Evolutionary conservation across 257 asterid species (phyloP), one percentile per base, ranked within the genome.

Genomic region (Thymus mandschuricus): DNA sequence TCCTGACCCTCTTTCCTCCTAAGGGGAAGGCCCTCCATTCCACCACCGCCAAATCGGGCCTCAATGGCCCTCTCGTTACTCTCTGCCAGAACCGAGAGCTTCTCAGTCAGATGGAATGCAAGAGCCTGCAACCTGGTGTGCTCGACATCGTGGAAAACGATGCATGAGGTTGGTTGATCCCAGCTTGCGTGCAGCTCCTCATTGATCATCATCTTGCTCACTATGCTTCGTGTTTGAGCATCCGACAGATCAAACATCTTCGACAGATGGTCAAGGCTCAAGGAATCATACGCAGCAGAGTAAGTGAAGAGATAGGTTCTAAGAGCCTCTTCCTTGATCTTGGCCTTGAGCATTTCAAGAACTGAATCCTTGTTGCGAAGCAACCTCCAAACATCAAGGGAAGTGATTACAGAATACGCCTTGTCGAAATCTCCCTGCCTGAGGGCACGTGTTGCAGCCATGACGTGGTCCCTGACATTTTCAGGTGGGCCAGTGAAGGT

Each of bases 401-500:
- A 88, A 3, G 76, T 85, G 69, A 92, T 81, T 5, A 89, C 87
- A 28, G 72, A 77, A 12, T 85, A 92, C 15, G 99, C 92, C 82
- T 81, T 89, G 34, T 83, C 85, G 13, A 77, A 87, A 77, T 95
- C 97, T 66, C 99, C 99, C 74, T 86, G 89, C 73, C 81, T 87
- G 13, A 95, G 92, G 63, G 96, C 89, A 81, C 96, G 74, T 3
- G 97, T 88, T 12, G 99, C 95, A 12, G 98, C 96, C 99, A 95
- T 92, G 5, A 95, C 84, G 68, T 95, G 98, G 87, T 95, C 99
- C 75, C 99, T 81, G 15, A 95, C 99, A 68, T 87, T 95, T 75
- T 95, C 99, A 21, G 98, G 99, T 10, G 97, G 99, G 21, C 97
- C 98, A 0, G 91, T 89, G 83, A 86, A 95, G 6, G 95, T 86